Conservation (phyloP, 495 filamentous ascomycete genomes). For the Annulohypoxylon maeteangense region DNA sequence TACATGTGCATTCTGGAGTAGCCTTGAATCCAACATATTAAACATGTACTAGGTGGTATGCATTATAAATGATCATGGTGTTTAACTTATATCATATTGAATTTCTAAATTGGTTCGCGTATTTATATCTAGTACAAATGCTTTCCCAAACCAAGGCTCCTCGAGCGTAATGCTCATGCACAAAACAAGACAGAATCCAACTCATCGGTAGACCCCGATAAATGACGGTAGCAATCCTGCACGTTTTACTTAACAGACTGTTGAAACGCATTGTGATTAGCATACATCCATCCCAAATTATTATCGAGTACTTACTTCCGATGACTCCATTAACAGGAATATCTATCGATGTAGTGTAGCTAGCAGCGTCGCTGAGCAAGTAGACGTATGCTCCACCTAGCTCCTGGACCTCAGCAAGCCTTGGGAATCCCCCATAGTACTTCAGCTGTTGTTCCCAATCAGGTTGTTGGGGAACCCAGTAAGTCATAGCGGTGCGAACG, state of each 20-base stretch:
- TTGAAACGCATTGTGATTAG: background rate
- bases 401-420: background rate
- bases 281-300: background rate
- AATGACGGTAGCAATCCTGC: no score
- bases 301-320: background rate
- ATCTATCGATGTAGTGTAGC: background rate
- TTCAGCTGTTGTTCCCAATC: background rate
- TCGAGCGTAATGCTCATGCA: no score
- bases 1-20: no score
- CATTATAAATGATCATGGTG: no score
- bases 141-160: no score
- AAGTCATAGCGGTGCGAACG: background rate
- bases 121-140: no score
- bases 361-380: background rate
- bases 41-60: no score
- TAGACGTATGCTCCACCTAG: background rate
- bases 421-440: background rate
- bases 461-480: background rate
- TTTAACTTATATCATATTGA: no score
- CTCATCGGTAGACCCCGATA: no score
- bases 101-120: no score
- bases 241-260: background rate
- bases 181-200: no score
- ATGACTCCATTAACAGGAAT: background rate
- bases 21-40: no score